These are phyloP conservation scores for Bauhinia variegata DNA, from an alignment of 306 rosid genomes.

Conservation along the genomic window DNA sequence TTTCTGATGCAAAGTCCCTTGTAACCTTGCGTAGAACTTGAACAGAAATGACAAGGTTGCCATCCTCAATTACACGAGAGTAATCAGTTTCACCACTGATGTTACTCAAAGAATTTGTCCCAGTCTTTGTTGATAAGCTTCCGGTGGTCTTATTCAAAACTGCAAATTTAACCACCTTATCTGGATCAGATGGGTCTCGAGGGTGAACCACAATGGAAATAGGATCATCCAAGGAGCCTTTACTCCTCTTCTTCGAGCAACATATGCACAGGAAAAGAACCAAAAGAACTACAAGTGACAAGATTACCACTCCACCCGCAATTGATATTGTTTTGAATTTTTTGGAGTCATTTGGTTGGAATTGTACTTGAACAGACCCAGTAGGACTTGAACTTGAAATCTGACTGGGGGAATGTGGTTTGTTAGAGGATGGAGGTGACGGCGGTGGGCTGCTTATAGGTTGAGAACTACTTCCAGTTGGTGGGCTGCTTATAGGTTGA, in stretches of 20 bases:
- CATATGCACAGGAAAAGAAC: constrained; percentile 43
- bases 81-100: constrained; percentile 56
- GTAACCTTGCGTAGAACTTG: constrained; percentile 77
- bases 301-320: constrained; percentile 37
- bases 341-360: constrained; percentile 35
- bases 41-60: constrained; percentile 61
- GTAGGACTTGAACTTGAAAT: constrained; percentile 38
- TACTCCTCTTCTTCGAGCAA: constrained; percentile 52
- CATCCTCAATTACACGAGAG: constrained; percentile 56
- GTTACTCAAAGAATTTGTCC: constrained; percentile 49
- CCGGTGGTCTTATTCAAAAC: constrained; percentile 53
- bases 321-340: constrained; percentile 37
- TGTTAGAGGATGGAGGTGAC: constrained; percentile 35
- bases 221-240: constrained; percentile 41
- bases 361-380: constrained; percentile 28
- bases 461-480: constrained; percentile 33
- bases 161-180: constrained; percentile 56
- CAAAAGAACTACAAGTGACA: constrained; percentile 36
- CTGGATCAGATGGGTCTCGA: constrained; percentile 59
- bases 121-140: constrained; percentile 59
- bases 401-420: constrained; percentile 26
- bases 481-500: constrained; percentile 3
- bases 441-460: constrained; percentile 40
- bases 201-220: constrained; percentile 72
- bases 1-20: constrained; percentile 56